Conservation (phyloP, 2,329 filamentous ascomycete genomes). For the Raffaelea ambrosiae region DNA sequence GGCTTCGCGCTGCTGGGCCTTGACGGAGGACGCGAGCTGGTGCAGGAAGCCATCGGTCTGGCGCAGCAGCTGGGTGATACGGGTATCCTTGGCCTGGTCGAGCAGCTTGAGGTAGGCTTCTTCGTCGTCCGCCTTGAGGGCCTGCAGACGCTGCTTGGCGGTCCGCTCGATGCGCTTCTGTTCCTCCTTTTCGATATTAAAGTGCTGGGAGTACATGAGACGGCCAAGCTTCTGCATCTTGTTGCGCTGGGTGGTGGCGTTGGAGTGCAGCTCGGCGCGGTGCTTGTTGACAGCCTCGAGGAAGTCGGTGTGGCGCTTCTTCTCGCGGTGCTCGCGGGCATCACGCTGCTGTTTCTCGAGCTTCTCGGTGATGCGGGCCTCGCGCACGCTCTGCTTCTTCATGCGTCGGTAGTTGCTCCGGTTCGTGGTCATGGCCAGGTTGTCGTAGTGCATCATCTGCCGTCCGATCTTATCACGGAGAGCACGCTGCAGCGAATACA, state of each 20-base stretch:
- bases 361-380: conserved; percentile 96
- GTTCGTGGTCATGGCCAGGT: conserved; percentile 94
- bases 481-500: conserved; percentile 82
- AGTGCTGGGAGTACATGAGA: conserved; percentile 82
- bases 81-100: conserved; percentile 97
- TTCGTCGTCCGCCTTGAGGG: conserved; percentile 97
- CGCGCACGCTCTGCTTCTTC: conserved; percentile 94
- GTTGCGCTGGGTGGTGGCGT: conserved; percentile 56
- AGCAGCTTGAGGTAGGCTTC: conserved; percentile 97
- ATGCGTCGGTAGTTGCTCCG: conserved; percentile 81
- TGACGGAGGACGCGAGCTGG: conserved; percentile 89
- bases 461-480: conserved; percentile 80
- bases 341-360: conserved; percentile 98
- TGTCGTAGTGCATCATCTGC: conserved; percentile 92
- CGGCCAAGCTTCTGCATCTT: conserved; percentile 82
- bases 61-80: conserved; percentile 93
- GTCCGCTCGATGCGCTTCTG: conserved; percentile 97
- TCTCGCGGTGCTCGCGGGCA: conserved; percentile 88
- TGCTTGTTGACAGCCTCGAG: conserved; percentile 80
- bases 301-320: conserved; percentile 94
- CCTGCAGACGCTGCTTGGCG: conserved; percentile 98
- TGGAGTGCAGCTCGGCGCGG: conserved; percentile 65
- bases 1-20: conserved; percentile 80
- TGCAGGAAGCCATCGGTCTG: conserved; percentile 97
- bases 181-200: conserved; percentile 97